Evolutionary conservation across 1,139 yeast genomes (phyloP), one percentile per base, ranked within the genome.

Genomic region (Kodamaea suecica): DNA sequence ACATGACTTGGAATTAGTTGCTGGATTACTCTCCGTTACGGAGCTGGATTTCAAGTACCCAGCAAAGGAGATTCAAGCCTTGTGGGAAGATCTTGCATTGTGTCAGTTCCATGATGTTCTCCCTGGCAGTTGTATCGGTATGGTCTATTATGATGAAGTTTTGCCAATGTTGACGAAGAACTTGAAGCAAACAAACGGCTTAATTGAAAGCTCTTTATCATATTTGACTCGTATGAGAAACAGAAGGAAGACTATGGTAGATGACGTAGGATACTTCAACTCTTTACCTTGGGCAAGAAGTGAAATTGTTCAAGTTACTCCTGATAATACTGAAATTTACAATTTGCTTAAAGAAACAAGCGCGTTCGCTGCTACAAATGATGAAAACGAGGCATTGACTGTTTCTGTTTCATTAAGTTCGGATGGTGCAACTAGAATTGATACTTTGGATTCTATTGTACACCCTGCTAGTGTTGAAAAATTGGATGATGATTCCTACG

Each of bases 41-140:
- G 56, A 55, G 9, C 51, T 62, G 14, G 55, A 62, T 6, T 90
- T 82, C 59, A 63, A 62, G 40, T 92, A 90, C 53, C 97, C 97
- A 2, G 67, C 72, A 17, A 62, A 72, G 34, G 74, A 80, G 40
- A 72, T 92, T 35, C 80, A 80, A 44, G 72, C 63, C 1, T 60
- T 88, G 39, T 92, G 97, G 97, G 94, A 87, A 58, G 81, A 85
- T 55, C 77, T 90, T 25, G 78, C 90, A 45, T 67, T 92, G 42
- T 88, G 95, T 57, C 97, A 92, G 57, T 92, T 92, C 66, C 98
- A 92, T 57, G 97, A 92, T 63, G 97, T 92, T 11, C 70, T 92
- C 39, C 97, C 98, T 5, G 98, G 98, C 2, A 83, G 95, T 17
- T 86, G 95, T 61, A 92, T 92, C 51, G 96, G 88, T 41, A 80